phyloP scores from a whole-genome alignment of 495 filamentous ascomycete species.

The Trichodelitschia bisporula region DNA sequence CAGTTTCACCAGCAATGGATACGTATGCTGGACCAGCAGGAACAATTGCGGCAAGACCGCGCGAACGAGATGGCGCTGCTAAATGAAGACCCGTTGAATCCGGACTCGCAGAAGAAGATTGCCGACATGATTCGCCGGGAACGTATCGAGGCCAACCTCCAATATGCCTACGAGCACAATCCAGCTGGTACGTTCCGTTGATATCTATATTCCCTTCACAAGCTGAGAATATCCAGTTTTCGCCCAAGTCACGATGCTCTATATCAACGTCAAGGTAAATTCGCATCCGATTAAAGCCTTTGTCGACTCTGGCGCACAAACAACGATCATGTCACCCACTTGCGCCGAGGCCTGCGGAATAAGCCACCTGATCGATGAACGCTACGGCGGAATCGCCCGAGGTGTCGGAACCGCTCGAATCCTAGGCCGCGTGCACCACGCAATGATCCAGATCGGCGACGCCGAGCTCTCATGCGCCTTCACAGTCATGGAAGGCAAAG shows the following conservation, averaged over 20 bases:
- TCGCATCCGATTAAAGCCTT: conserved; percentile 79
- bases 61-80: conserved; percentile 55
- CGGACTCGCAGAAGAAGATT: conserved; percentile 75
- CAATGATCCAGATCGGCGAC: conserved; percentile 75
- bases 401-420: conserved; percentile 89
- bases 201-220: background rate
- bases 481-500: conserved; percentile 99
- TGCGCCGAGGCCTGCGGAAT: conserved; percentile 84
- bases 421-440: conserved; percentile 80
- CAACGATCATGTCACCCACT: conserved; percentile 92
- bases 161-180: conserved; percentile 87
- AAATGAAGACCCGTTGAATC: conserved; percentile 79
- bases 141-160: conserved; percentile 75
- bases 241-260: conserved; percentile 80
- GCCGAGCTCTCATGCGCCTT: conserved; percentile 82
- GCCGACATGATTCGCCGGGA: conserved; percentile 93
- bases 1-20: conserved; percentile 47
- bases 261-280: conserved; percentile 91
- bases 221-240: conserved; percentile 34
- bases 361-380: conserved; percentile 84
- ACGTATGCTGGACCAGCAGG: conserved; percentile 38
- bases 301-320: conserved; percentile 92
- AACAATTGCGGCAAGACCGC: conserved; percentile 43
- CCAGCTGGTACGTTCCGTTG: conserved; percentile 49
- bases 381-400: conserved; percentile 73